These are phyloP conservation scores for Diaporthe batatas DNA, from an alignment of 2,329 filamentous ascomycete genomes.

Conservation along the genomic window DNA sequence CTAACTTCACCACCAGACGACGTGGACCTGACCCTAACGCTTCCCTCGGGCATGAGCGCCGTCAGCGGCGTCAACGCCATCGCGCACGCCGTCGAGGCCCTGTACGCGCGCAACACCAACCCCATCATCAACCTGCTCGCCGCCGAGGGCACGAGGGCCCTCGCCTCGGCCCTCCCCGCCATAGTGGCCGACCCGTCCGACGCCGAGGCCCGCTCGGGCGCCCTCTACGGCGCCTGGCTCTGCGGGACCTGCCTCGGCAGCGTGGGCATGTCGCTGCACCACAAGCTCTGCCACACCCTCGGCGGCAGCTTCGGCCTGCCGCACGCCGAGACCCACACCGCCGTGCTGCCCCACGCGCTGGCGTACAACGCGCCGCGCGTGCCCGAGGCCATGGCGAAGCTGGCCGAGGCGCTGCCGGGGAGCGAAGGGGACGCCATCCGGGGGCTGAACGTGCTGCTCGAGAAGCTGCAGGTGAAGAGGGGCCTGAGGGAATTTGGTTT, in stretches of 20 bases:
- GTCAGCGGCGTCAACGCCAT: slow-evolving; percentile 76
- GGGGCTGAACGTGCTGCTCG: slow-evolving; percentile 68
- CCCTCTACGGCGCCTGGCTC: slow-evolving; percentile 75
- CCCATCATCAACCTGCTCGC: slow-evolving; percentile 71
- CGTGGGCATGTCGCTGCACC: slow-evolving; percentile 74
- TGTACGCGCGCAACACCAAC: slow-evolving; percentile 73
- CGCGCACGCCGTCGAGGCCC: slow-evolving; percentile 72
- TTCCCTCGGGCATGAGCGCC: slow-evolving; percentile 65
- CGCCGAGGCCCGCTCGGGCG: slow-evolving; percentile 61
- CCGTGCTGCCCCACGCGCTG: slow-evolving; percentile 72
- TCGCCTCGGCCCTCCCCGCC: slow-evolving; percentile 66
- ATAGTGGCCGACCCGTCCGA: slow-evolving; percentile 62
- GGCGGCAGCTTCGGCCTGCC: slow-evolving; percentile 74
- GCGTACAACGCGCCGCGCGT: slow-evolving; percentile 72
- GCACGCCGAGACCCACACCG: slow-evolving; percentile 75
- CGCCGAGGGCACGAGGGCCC: slow-evolving; percentile 66
- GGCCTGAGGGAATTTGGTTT: slow-evolving; percentile 67
- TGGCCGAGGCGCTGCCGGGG: slow-evolving; percentile 67
- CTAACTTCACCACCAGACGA: no score
- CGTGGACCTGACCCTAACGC: slow-evolving; percentile 71
- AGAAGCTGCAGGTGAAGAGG: slow-evolving; percentile 65
- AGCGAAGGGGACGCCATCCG: slow-evolving; percentile 70
- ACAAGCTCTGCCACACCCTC: slow-evolving; percentile 76
- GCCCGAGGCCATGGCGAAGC: slow-evolving; percentile 63
- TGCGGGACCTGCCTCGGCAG: slow-evolving; percentile 72